Evolutionary conservation across 495 filamentous ascomycete species (phyloP), one percentile per base, ranked within the genome.

Genomic region (Hyaloscypha hepaticicola): DNA sequence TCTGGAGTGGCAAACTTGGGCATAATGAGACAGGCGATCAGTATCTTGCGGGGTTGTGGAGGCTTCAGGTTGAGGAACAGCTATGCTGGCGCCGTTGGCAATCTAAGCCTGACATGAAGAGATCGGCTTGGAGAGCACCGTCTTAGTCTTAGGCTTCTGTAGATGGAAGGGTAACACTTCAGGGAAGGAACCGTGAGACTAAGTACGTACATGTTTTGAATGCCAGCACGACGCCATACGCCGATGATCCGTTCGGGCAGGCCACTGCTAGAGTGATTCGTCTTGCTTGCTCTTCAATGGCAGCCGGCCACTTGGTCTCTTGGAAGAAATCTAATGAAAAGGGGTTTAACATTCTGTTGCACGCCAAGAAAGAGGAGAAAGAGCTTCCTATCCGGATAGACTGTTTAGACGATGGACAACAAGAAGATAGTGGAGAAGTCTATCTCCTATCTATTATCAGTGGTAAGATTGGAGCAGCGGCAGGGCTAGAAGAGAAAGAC

Each of bases 31-130:
- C 49, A 45, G 60, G 60, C 27, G 60, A 63, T 56, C 60, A 63
- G 41, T 63, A 63, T 38, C 45, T 63, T 38, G 60, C 60, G 51
- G 60, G 60, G 4, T 29, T 63, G 9, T 63, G 60, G 60, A 34
- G 56, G 28, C 26, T 9, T 58, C 56, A 58, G 34, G 14, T 58
- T 58, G 33, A 34, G 33, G 56, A 58, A 27, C 56, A 58, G 33
- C 33, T 58, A 58, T 58, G 56, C 56, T 58, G 56, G 56, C 26
- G 56, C 28, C 56, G 56, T 58, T 33, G 5, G 3, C 26, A 27
- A 58, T 58, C 56, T 34, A 58, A 58, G 31, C 22, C 56, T 27
- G 34, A 4, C 19, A 28, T 38, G 56, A 58, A 58, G 56, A 26
- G 56, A 58, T 27, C 56, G 49, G 8, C 58, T 29, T 61, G 34